phyloP scores from a whole-genome alignment of 306 rosid species.

The Quercus suber region DNA sequence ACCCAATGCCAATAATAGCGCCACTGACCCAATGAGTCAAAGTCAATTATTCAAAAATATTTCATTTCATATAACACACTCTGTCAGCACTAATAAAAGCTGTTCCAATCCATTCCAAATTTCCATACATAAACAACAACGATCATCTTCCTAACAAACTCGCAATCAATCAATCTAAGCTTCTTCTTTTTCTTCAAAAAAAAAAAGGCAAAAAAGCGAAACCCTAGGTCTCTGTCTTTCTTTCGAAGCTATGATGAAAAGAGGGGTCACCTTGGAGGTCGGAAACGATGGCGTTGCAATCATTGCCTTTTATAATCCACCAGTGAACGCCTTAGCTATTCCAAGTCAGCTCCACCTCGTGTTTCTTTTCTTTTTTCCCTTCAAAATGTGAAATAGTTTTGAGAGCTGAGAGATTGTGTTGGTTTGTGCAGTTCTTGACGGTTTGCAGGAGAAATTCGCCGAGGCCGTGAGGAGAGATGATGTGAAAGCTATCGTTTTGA shows the following conservation, averaged over 20 bases:
- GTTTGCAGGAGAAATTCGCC: conserved; percentile 64
- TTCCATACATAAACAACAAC: too few relatives aligned
- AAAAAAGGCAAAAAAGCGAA: background rate
- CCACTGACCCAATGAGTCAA: too few relatives aligned
- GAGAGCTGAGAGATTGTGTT: background rate
- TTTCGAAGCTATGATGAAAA: conserved; percentile 45
- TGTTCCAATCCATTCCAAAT: too few relatives aligned
- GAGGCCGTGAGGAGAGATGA: conserved; percentile 81
- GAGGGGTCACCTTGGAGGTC: conserved; percentile 72
- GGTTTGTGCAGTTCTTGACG: conserved; percentile 47
- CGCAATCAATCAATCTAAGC: background rate
- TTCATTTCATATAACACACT: too few relatives aligned
- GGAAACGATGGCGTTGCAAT: conserved; percentile 92
- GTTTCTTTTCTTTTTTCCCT: background rate
- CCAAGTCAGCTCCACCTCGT: conserved; percentile 38
- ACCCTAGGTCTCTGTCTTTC: background rate
- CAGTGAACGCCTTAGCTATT: conserved; percentile 86
- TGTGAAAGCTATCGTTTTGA: conserved; percentile 83
- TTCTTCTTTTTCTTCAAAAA: background rate
- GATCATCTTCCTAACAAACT: too few relatives aligned
- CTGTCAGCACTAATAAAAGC: too few relatives aligned
- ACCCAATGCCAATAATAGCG: too few relatives aligned
- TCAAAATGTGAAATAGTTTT: background rate
- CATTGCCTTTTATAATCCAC: conserved; percentile 80
- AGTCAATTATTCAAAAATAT: too few relatives aligned